Evolutionary conservation across 768 basidiomycete genomes (phyloP).

Genomic region (Lactarius tabidus): DNA sequence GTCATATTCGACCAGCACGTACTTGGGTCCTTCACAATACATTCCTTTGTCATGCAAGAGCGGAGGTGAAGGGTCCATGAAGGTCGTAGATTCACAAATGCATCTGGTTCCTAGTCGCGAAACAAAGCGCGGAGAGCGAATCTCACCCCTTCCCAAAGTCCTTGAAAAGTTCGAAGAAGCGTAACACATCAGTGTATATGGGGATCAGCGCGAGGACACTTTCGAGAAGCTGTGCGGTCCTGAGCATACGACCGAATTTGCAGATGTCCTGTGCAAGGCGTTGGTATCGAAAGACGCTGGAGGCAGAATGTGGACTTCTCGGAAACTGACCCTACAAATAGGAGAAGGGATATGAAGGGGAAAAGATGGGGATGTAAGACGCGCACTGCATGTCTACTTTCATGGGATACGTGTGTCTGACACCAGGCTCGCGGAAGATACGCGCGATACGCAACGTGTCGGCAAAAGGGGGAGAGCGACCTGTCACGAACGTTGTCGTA

Average conservation of each 20-base stretch:
- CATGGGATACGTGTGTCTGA: too few species aligned
- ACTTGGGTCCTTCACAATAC: constrained; percentile 37
- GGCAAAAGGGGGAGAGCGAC: constrained; percentile 35
- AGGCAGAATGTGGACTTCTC: too few species aligned
- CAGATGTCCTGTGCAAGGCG: constrained; percentile 33
- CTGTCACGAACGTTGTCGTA: constrained; percentile 39
- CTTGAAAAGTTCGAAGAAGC: constrained; percentile 35
- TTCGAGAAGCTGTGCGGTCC: constrained; percentile 34
- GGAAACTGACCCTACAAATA: constrained; percentile 33
- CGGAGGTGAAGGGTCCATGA: constrained; percentile 23
- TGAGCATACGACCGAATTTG: constrained; percentile 34
- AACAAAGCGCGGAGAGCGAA: constrained; percentile 36
- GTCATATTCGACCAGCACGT: constrained; percentile 35
- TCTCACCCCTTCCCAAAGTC: too few species aligned
- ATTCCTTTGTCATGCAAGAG: constrained; percentile 27
- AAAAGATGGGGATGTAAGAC: background rate
- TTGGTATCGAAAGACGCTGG: too few species aligned
- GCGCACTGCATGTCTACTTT: constrained; percentile 35
- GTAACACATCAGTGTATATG: constrained; percentile 33
- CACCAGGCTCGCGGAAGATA: constrained; percentile 34
- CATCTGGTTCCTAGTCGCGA: constrained; percentile 39
- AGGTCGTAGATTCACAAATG: constrained; percentile 34
- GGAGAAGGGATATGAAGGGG: too few species aligned
- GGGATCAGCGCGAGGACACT: constrained; percentile 34
- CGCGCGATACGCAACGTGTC: constrained; percentile 31